Evolutionary conservation across 495 filamentous ascomycete species (phyloP).

Genomic region (Penicillium dipodomyicola): DNA sequence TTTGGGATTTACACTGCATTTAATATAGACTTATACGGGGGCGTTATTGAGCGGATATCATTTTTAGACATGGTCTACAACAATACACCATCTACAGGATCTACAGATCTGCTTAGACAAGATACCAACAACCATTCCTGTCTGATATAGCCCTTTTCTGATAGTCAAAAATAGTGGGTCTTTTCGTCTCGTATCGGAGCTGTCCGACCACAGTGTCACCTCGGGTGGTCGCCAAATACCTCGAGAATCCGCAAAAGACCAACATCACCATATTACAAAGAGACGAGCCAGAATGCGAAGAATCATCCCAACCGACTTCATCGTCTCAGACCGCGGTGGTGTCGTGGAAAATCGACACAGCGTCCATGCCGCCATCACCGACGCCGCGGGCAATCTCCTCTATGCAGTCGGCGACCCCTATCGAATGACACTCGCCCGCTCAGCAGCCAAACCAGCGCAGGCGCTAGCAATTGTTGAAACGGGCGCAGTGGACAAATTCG

Average conservation of each 20-base stretch:
- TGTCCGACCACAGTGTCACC: constrained; percentile 10
- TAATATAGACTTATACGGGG: neutral
- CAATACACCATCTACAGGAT: neutral
- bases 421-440: constrained; percentile 39
- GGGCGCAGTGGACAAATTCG: constrained; percentile 29
- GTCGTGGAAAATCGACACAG: constrained; percentile 39
- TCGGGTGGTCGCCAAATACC: neutral
- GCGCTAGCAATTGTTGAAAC: constrained; percentile 37
- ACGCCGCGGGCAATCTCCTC: constrained; percentile 31
- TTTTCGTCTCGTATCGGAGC: neutral
- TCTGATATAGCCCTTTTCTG: neutral
- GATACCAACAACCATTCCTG: neutral
- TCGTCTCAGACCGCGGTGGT: constrained; percentile 28
- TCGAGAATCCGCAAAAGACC: neutral
- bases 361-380: constrained; percentile 38
- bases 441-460: constrained; percentile 44
- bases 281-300: constrained; percentile 13
- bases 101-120: neutral
- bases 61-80: neutral
- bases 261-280: neutral
- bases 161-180: neutral
- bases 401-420: constrained; percentile 37
- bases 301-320: constrained; percentile 20
- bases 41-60: constrained; percentile 7
- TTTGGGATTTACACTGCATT: constrained; percentile 7